Percentiles rank a stretch among this genome's conserved stretches.
phyloP scores from a whole-genome alignment of 148 eudicot genomes.

The Limonium bicolor region DNA sequence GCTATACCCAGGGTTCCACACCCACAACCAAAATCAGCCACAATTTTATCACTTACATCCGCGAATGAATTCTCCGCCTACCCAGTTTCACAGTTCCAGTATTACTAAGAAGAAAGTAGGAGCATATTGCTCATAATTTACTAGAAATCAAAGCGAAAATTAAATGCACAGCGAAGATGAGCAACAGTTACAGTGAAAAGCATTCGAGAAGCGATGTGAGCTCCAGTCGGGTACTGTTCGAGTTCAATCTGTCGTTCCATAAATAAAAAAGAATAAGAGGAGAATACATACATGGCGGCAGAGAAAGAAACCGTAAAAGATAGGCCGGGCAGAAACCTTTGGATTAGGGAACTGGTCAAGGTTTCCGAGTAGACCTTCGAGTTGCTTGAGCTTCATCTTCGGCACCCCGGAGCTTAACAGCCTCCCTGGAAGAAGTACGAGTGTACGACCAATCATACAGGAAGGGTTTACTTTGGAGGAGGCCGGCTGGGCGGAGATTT shows the following conservation, averaged over 20 bases:
- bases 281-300: neutral
- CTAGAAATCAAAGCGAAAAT: neutral
- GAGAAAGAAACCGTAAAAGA: neutral
- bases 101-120: neutral
- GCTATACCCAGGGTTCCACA: slow-evolving; percentile 95
- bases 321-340: slow-evolving; percentile 30
- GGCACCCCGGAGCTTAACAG: no score
- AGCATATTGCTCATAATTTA: neutral
- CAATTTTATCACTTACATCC: slow-evolving; percentile 60
- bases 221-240: slow-evolving; percentile 96
- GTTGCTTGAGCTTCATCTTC: slow-evolving; percentile 96
- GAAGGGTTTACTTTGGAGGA: no score
- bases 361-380: slow-evolving; percentile 75
- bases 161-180: neutral
- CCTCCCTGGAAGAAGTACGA: no score
- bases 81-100: slow-evolving; percentile 9
- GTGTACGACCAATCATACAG: no score
- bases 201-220: slow-evolving; percentile 95
- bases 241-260: slow-evolving; percentile 55
- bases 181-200: slow-evolving; percentile 50
- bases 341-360: slow-evolving; percentile 73
- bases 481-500: no score
- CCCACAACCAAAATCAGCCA: slow-evolving; percentile 98
- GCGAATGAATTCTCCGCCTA: slow-evolving; percentile 93
- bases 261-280: neutral